Evolutionary conservation across 2,329 filamentous ascomycete genomes (phyloP).

Genomic region (Graphilbum ipis-grandicollis): DNA sequence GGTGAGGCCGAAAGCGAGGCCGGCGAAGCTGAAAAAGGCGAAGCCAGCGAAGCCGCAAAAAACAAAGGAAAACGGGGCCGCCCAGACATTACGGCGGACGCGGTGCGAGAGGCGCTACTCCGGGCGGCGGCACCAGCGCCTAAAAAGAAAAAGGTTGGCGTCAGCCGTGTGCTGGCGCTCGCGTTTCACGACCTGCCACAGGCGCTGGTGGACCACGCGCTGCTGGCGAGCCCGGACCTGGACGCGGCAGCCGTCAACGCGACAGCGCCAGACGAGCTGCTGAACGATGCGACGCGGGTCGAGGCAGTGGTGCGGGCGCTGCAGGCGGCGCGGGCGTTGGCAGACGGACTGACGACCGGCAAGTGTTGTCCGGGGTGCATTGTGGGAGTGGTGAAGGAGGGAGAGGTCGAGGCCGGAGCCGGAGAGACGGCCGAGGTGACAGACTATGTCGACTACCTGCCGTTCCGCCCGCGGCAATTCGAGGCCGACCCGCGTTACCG

Average conservation of each 20-base stretch:
- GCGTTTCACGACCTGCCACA: constrained; percentile 83
- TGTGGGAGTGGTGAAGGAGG: constrained; percentile 33
- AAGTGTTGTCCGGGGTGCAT: constrained; percentile 68
- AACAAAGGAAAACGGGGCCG: too few species aligned
- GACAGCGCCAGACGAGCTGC: constrained; percentile 45
- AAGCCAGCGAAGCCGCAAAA: too few species aligned
- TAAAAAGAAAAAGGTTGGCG: constrained; percentile 53
- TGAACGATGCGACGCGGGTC: constrained; percentile 47
- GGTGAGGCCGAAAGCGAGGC: neutral
- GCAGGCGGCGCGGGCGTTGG: constrained; percentile 49
- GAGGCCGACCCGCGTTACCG: constrained; percentile 45
- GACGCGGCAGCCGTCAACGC: constrained; percentile 35
- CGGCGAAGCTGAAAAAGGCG: neutral
- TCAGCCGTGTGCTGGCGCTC: constrained; percentile 65
- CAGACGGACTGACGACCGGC: constrained; percentile 49
- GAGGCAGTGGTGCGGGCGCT: constrained; percentile 52
- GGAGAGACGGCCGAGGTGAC: constrained; percentile 16
- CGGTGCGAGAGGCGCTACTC: constrained; percentile 43
- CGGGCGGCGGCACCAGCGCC: constrained; percentile 20
- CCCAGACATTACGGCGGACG: too few species aligned
- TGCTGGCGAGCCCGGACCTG: constrained; percentile 44
- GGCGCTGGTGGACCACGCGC: constrained; percentile 70
- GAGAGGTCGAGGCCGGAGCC: neutral
- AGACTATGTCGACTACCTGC: constrained; percentile 89
- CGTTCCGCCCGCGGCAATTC: constrained; percentile 72